These are phyloP conservation scores for Cudoniella acicularis DNA, from an alignment of 495 filamentous ascomycete species.

Conservation along the genomic window DNA sequence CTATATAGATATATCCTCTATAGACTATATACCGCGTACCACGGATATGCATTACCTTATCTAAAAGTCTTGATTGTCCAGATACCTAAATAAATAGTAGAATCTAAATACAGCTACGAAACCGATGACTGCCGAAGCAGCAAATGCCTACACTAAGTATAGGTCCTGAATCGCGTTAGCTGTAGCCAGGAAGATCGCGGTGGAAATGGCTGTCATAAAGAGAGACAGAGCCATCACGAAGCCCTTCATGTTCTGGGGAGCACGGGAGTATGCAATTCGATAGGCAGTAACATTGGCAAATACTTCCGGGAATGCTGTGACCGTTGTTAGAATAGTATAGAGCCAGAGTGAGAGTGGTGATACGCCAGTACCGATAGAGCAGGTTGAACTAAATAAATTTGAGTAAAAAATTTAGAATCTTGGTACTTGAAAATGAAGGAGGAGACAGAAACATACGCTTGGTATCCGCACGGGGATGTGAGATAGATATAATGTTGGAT, in stretches of 20 bases:
- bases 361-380: slow-evolving; percentile 38
- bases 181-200: slow-evolving; percentile 53
- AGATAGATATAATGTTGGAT: slow-evolving; percentile 71
- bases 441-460: slow-evolving; percentile 41
- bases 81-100: slow-evolving; percentile 41
- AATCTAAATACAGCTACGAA: slow-evolving; percentile 38
- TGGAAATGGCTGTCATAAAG: slow-evolving; percentile 52
- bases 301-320: slow-evolving; percentile 58
- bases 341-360: slow-evolving; percentile 35
- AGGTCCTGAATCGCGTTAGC: slow-evolving; percentile 57
- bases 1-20: too few species aligned
- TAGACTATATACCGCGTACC: too few species aligned
- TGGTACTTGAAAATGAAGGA: too few species aligned
- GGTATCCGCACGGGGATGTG: slow-evolving; percentile 43
- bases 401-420: too few species aligned
- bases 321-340: slow-evolving; percentile 39
- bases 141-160: slow-evolving; percentile 51
- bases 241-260: slow-evolving; percentile 64
- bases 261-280: slow-evolving; percentile 66
- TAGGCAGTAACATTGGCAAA: slow-evolving; percentile 66
- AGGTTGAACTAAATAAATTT: slow-evolving; percentile 15
- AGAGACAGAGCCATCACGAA: slow-evolving; percentile 59
- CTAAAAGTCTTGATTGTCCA: slow-evolving; percentile 39
- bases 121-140: slow-evolving; percentile 40
- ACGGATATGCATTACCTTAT: too few species aligned